Evolutionary conservation across 352 stramenopile species (phyloP).

Genomic region (Phytophthora ohioensis): DNA sequence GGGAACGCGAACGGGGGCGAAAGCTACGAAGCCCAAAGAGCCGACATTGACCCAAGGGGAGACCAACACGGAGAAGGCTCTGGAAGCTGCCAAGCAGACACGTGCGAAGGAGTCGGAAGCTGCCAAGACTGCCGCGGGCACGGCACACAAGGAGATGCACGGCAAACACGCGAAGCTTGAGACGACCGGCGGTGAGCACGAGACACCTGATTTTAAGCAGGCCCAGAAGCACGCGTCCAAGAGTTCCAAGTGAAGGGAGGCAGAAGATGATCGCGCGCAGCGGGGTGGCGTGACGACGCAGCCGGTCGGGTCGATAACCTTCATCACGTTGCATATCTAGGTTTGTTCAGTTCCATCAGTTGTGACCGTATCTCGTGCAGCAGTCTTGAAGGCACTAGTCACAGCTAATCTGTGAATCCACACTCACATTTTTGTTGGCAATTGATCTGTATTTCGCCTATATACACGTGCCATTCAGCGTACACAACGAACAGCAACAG

Average conservation of each 20-base stretch:
- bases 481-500: constrained; percentile 16
- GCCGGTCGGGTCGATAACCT: constrained; percentile 36
- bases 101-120: constrained; percentile 31
- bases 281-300: constrained; percentile 12
- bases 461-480: constrained; percentile 12
- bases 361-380: background rate
- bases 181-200: constrained; percentile 5
- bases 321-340: constrained; percentile 45
- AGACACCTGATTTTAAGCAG: constrained; percentile 12
- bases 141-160: constrained; percentile 17
- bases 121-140: constrained; percentile 25
- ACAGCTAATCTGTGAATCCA: constrained; percentile 17
- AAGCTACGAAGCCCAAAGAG: constrained; percentile 33
- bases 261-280: constrained; percentile 15
- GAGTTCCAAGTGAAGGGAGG: constrained; percentile 37
- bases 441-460: constrained; percentile 18
- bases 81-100: constrained; percentile 28
- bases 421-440: constrained; percentile 8
- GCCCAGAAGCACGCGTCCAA: constrained; percentile 18
- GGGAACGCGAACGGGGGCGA: constrained; percentile 10
- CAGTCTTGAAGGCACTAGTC: constrained; percentile 2
- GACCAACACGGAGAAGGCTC: constrained; percentile 16
- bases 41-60: constrained; percentile 24
- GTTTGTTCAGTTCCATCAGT: constrained; percentile 17
- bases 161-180: constrained; percentile 12